Evolutionary conservation across 768 basidiomycete genomes (phyloP).

Genomic region (Lepiota venenata): DNA sequence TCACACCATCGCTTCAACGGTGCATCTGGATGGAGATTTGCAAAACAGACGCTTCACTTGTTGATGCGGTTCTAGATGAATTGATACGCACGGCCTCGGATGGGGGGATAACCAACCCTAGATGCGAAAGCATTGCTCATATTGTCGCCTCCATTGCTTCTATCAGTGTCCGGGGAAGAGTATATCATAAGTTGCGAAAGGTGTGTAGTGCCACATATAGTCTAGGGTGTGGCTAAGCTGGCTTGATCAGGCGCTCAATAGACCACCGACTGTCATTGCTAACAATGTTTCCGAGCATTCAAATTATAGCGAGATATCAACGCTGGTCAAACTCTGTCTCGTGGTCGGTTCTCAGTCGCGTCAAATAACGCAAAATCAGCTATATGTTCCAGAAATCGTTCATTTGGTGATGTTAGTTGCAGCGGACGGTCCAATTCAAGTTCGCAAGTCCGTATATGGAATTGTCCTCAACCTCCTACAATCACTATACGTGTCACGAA

Average conservation of each 20-base stretch:
- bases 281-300: constrained; percentile 64
- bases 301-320: constrained; percentile 81
- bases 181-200: constrained; percentile 78
- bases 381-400: constrained; percentile 80
- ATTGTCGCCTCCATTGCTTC: constrained; percentile 73
- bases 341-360: constrained; percentile 67
- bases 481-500: constrained; percentile 57
- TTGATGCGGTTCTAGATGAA: constrained; percentile 78
- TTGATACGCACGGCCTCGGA: constrained; percentile 81
- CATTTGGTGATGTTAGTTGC: constrained; percentile 80
- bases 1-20: constrained; percentile 64
- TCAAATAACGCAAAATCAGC: constrained; percentile 60
- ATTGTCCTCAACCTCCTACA: constrained; percentile 82
- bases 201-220: constrained; percentile 30
- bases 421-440: constrained; percentile 66
- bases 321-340: constrained; percentile 71
- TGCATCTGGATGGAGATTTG: constrained; percentile 78
- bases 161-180: constrained; percentile 72
- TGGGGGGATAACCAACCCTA: constrained; percentile 69
- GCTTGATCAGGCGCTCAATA: constrained; percentile 58
- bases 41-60: constrained; percentile 59
- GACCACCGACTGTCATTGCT: constrained; percentile 63
- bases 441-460: constrained; percentile 81
- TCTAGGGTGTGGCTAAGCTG: background rate
- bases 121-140: constrained; percentile 74